Base-by-base conservation (phyloP, 805 yeast genomes). In the Candida ipomoeae region DNA sequence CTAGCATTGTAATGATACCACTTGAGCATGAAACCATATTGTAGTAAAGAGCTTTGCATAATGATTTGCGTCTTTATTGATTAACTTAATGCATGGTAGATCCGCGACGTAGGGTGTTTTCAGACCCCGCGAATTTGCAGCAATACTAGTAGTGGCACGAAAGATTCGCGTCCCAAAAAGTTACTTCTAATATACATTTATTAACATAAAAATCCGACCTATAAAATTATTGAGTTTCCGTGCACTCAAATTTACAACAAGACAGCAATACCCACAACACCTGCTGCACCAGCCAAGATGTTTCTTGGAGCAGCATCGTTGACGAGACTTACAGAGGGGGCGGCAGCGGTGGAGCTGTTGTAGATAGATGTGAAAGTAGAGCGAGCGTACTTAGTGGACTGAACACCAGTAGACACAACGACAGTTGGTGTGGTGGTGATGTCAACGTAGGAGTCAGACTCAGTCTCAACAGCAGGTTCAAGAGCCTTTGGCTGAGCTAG, bases 371-470 rank as follows among this genome's bases (percentile, higher is more conserved):
- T 67, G 56, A 66, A 55, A 50, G 79, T 73, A 46, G 70, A 62
- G 62, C 71, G 77, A 20, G 55, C 53, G 54, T 63, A 61, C 32
- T 57, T 56, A 47, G 78, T 75, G 49, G 78, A 73, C 54, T 77
- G 74, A 52, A 74, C 76, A 60, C 70, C 75, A 48, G 74, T 70
- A 35, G 81, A 72, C n/a, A 64, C 66, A 50, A 78, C 70, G 44
- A 68, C 74, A 48, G 74, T 67, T 58, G 82, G 82, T 43, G 82
- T 79, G 51, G 73, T 63, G 53, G 82, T 77, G 58, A 71, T 67
- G 56, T 79, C 81, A 47, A 76, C 79, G 62, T 72, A 75, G 44
- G 69, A 59, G 61, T 69, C 63, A 31, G 63, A 62, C 40, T 69
- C 74, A 55, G 55, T 39, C 31, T 62, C 48, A 18, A 56, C 33